Conservation (phyloP, 192 early-diverging fungal species). For the Coemansia sp. region DNA sequence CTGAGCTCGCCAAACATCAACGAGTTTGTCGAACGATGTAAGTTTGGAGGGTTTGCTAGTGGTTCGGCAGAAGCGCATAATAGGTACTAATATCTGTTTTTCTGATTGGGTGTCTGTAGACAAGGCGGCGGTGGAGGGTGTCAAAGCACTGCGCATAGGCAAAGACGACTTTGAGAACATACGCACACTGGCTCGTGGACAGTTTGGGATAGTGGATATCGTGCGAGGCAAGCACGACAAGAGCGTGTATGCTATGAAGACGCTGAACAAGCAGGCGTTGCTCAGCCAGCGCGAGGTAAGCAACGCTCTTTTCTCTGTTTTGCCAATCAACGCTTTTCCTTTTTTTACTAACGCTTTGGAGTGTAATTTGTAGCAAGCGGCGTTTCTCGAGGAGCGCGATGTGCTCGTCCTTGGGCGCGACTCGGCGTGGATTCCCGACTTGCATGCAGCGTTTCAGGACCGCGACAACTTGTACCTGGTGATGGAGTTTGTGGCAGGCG, state of each 20-base stretch:
- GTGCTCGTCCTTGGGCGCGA: conserved; percentile 73
- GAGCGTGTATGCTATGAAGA: conserved; percentile 79
- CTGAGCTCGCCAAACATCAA: conserved; percentile 34
- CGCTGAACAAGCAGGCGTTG: conserved; percentile 69
- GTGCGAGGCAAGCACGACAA: conserved; percentile 69
- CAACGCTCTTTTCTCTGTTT: background rate
- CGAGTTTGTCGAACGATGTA: conserved; percentile 50
- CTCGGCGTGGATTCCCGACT: conserved; percentile 64
- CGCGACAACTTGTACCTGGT: conserved; percentile 85
- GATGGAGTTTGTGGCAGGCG: conserved; percentile 97
- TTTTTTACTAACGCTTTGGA: background rate
- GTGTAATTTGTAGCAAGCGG: conserved; percentile 61
- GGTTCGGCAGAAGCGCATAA: background rate
- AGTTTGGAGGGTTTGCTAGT: background rate
- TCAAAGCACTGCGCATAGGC: conserved; percentile 31
- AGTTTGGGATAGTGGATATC: conserved; percentile 66
- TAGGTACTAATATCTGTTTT: background rate
- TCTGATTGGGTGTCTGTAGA: conserved; percentile 11
- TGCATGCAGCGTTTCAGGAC: conserved; percentile 82
- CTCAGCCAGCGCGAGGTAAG: conserved; percentile 68
- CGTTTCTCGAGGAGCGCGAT: conserved; percentile 96
- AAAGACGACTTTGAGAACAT: conserved; percentile 50
- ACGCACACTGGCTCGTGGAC: conserved; percentile 47
- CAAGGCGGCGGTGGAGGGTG: conserved; percentile 25
- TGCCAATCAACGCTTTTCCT: background rate